Percentiles rank a stretch among this genome's conserved stretches.
phyloP scores from a whole-genome alignment of 306 rosid genomes.

The Adenanthera pavonina region DNA sequence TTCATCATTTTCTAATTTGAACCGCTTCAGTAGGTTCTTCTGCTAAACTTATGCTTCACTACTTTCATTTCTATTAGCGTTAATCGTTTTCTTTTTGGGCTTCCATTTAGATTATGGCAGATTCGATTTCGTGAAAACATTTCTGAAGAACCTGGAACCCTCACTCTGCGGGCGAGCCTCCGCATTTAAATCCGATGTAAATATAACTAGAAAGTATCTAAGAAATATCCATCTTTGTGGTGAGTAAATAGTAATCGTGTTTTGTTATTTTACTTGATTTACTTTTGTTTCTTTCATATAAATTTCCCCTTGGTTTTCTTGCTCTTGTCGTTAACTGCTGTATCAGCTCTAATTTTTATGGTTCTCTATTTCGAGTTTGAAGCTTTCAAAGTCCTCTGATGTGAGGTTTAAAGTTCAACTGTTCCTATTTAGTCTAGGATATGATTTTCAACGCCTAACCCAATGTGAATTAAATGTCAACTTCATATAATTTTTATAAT shows the following conservation, averaged over 20 bases:
- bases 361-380: slow-evolving; percentile 1
- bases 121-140: slow-evolving; percentile 36
- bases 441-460: neutral
- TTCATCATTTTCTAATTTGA: slow-evolving; percentile 26
- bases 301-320: neutral
- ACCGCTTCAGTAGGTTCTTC: slow-evolving; percentile 40
- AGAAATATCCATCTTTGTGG: slow-evolving; percentile 50
- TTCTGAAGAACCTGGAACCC: slow-evolving; percentile 37
- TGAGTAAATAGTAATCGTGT: neutral
- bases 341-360: neutral
- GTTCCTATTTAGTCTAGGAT: neutral
- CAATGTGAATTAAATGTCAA: slow-evolving; percentile 3
- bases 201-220: slow-evolving; percentile 33
- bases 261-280: neutral
- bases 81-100: neutral
- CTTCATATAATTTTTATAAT: slow-evolving; percentile 4
- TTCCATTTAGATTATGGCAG: slow-evolving; percentile 44
- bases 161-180: slow-evolving; percentile 42
- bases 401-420: neutral
- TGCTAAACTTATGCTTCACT: neutral
- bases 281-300: no score
- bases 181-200: slow-evolving; percentile 28
- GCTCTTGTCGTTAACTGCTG: neutral
- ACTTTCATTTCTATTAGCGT: slow-evolving; percentile 7
- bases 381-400: neutral